Evolutionary conservation across 345 rosid genomes (phyloP), one percentile per base, ranked within the genome.

Genomic region (Triadica sebifera): DNA sequence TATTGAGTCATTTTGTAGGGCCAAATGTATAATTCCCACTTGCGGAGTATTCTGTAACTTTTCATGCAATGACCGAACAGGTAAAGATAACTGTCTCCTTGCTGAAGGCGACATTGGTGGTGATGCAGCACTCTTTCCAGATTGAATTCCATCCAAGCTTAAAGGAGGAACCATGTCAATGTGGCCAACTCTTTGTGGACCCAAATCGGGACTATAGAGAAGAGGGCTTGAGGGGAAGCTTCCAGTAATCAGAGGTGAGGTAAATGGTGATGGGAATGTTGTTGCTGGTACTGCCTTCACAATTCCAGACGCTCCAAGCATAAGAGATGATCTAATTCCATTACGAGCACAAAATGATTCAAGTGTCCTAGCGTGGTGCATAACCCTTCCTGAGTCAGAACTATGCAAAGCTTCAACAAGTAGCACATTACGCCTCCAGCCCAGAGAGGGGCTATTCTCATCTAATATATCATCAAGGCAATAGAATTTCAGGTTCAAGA

Each of bases 401-500:
- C 91, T 87, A 78, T 91, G 94, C 78, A 88, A 82, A 63, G 99
- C 96, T 89, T 96, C 99, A 76, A 96, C 90, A 52, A 96, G 99
- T 74, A 96, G 83, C 34, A 91, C 92, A 70, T 83, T 89, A 61
- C 93, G 93, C 84, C 99, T 93, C 99, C 99, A 93, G 67, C 99
- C 99, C 69, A 93, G 80, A 61, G 90, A 87, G 60, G 94, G 94
- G 69, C 85, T 85, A 78, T 69, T 81, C 83, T 80, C 97, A 79
- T 80, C 97, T 88, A 81, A 50, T 1, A 71, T 50, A 77, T 64
- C 61, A 64, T 71, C 56, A 85, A 61, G 82, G 60, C 64, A 77
- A 77, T 38, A 77, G 29, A 67, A 73, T 22, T 73, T 62, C 69
- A 79, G 75, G 69, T 55, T 80, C 76, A 75, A 22, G 52, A 6